These are phyloP conservation scores for Bipolaris bicolor DNA, from an alignment of 2,329 filamentous ascomycete species.

Conservation along the genomic window DNA sequence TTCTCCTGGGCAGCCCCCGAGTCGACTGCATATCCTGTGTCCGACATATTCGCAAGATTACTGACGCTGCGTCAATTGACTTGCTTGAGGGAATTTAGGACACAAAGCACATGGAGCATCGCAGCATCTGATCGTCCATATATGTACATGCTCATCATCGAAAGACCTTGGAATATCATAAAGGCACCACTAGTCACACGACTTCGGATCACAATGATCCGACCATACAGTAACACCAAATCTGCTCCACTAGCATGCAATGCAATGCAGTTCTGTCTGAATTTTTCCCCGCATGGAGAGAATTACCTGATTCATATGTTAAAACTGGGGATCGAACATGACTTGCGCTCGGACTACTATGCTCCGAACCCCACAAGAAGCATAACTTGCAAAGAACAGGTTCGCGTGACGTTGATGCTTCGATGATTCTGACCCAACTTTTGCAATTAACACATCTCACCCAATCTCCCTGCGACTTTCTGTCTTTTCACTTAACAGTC, in stretches of 20 bases:
- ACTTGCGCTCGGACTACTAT: constrained; percentile 25
- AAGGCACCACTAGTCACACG: constrained; percentile 14
- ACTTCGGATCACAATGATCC: constrained; percentile 25
- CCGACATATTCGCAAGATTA: neutral
- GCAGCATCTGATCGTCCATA: neutral
- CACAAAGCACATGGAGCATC: neutral
- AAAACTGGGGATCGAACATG: constrained; percentile 13
- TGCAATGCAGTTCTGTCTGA: constrained; percentile 4
- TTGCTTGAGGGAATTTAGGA: neutral
- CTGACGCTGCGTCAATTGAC: neutral
- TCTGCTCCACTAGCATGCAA: constrained; percentile 4
- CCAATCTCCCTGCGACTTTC: neutral
- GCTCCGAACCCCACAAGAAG: constrained; percentile 25
- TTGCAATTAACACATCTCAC: neutral
- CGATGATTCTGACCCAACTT: neutral
- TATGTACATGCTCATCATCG: constrained; percentile 14
- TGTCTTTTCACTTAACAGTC: neutral
- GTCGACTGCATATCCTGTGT: constrained; percentile 2
- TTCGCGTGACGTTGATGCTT: neutral
- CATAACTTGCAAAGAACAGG: neutral
- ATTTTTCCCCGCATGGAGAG: constrained; percentile 19
- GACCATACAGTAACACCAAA: constrained; percentile 17
- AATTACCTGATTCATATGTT: constrained; percentile 9
- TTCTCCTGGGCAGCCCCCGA: constrained; percentile 16
- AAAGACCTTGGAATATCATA: constrained; percentile 3